Evolutionary conservation across 805 yeast species (phyloP).

Genomic region (Lipomyces spencermartinsiae): DNA sequence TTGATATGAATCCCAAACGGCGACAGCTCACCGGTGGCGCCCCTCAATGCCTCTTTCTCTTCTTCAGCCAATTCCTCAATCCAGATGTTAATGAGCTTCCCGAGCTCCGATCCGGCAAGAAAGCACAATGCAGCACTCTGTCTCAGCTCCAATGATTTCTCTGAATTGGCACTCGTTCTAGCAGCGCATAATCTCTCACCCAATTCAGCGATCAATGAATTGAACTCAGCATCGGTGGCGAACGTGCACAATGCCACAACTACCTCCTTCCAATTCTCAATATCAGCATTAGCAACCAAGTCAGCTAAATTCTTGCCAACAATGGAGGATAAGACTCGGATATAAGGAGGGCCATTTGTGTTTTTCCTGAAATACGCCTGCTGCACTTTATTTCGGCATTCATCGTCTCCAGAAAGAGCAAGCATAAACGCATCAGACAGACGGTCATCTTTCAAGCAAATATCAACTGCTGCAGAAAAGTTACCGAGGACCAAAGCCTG

Average conservation of each 20-base stretch:
- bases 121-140: slow-evolving; percentile 78
- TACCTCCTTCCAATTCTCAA: slow-evolving; percentile 81
- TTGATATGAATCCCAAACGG: slow-evolving; percentile 84
- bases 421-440: slow-evolving; percentile 81
- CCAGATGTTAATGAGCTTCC: slow-evolving; percentile 84
- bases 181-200: slow-evolving; percentile 76
- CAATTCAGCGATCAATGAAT: slow-evolving; percentile 62
- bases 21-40: slow-evolving; percentile 48
- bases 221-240: slow-evolving; percentile 54
- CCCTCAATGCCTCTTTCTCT: slow-evolving; percentile 48
- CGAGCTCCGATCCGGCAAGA: slow-evolving; percentile 80
- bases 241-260: slow-evolving; percentile 72
- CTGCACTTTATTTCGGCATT: slow-evolving; percentile 69
- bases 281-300: slow-evolving; percentile 76
- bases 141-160: slow-evolving; percentile 53
- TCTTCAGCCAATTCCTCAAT: slow-evolving; percentile 66
- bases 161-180: slow-evolving; percentile 22
- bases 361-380: slow-evolving; percentile 70
- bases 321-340: slow-evolving; percentile 76
- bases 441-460: slow-evolving; percentile 66
- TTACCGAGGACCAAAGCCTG: slow-evolving; percentile 66
- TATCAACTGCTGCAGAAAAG: slow-evolving; percentile 67
- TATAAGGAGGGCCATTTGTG: slow-evolving; percentile 59
- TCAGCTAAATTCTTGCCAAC: slow-evolving; percentile 63
- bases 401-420: slow-evolving; percentile 65